phyloP scores from a whole-genome alignment of 345 rosid species.

The Eucalyptus curtisii region DNA sequence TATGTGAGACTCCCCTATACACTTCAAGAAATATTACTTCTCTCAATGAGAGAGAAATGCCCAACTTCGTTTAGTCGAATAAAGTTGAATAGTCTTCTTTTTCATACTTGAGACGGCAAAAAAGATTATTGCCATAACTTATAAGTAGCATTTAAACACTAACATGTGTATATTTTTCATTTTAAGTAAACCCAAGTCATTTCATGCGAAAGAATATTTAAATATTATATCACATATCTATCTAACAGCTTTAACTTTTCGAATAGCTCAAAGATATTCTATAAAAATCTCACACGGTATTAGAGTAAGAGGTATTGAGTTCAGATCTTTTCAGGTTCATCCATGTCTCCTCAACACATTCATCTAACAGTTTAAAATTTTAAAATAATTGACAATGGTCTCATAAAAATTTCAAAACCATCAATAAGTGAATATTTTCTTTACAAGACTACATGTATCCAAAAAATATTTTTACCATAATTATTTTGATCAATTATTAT shows the following conservation, averaged over 20 bases:
- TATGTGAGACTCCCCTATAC: background rate
- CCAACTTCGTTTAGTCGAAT: background rate
- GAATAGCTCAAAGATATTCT: rapidly evolving
- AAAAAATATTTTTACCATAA: background rate
- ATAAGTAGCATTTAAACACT: background rate
- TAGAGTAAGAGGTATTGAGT: too few species aligned
- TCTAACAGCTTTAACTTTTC: too few species aligned
- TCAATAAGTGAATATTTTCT: background rate
- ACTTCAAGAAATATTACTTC: background rate
- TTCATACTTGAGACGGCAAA: background rate
- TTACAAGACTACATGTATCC: background rate
- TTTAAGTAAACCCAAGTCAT: background rate
- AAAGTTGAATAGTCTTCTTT: background rate
- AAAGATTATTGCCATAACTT: background rate
- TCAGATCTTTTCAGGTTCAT: rapidly evolving
- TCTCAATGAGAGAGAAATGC: background rate
- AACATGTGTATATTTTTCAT: background rate
- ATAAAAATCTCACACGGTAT: too few species aligned
- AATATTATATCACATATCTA: too few species aligned
- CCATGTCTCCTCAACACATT: too few species aligned
- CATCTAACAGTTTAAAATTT: too few species aligned
- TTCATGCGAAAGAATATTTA: too few species aligned
- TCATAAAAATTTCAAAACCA: background rate
- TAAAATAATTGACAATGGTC: too few species aligned
- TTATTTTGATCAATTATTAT: background rate